Percentiles rank a stretch among this genome's conserved stretches.
These are phyloP conservation scores for Leccinum uliginosum DNA, from an alignment of 768 basidiomycete species.

Conservation along the genomic window DNA sequence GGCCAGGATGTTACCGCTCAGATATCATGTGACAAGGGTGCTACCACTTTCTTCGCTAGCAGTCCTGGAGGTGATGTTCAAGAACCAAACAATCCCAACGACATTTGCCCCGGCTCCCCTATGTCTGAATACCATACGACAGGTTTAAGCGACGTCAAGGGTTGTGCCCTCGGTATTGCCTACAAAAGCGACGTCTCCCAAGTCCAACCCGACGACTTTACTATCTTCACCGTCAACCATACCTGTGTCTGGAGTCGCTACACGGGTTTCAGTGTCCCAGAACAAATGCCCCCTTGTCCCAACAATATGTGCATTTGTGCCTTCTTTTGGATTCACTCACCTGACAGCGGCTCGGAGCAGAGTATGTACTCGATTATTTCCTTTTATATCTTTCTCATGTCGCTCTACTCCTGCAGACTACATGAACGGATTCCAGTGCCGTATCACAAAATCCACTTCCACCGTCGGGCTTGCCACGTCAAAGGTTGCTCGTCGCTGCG, in stretches of 20 bases:
- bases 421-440: slow-evolving; percentile 74
- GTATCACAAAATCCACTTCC: slow-evolving; percentile 51
- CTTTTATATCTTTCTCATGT: not conserved
- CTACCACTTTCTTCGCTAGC: slow-evolving; percentile 52
- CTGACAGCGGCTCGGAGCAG: slow-evolving; percentile 58
- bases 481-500: slow-evolving; percentile 62
- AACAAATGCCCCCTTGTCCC: slow-evolving; percentile 64
- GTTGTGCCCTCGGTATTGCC: slow-evolving; percentile 71
- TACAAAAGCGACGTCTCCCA: slow-evolving; percentile 58
- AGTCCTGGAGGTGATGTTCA: slow-evolving; percentile 52
- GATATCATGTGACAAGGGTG: slow-evolving; percentile 56
- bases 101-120: slow-evolving; percentile 48
- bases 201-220: slow-evolving; percentile 65
- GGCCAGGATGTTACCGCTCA: slow-evolving; percentile 51
- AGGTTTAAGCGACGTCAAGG: slow-evolving; percentile 49
- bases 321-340: slow-evolving; percentile 70
- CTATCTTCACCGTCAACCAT: slow-evolving; percentile 71
- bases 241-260: slow-evolving; percentile 70
- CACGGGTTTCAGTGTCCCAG: slow-evolving; percentile 67
- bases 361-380: slow-evolving; percentile 38
- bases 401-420: slow-evolving; percentile 40
- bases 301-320: slow-evolving; percentile 61
- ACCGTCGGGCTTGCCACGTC: slow-evolving; percentile 49
- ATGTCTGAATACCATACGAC: slow-evolving; percentile 50
- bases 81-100: slow-evolving; percentile 42